These are phyloP conservation scores for Alternaria novae-zelandiae DNA, from an alignment of 2,329 filamentous ascomycete genomes.

Conservation along the genomic window DNA sequence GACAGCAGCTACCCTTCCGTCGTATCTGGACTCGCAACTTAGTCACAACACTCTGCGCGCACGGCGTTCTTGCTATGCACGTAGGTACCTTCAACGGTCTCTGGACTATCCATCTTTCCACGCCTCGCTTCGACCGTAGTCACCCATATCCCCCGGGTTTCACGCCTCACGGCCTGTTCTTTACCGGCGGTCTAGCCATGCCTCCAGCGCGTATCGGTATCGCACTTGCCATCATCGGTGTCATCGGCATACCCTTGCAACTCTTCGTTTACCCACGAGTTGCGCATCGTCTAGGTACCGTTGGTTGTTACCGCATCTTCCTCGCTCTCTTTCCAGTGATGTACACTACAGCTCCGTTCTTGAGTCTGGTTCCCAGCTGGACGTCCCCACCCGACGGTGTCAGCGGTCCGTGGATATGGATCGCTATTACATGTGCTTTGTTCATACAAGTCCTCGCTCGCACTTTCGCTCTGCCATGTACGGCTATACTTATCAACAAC, in stretches of 20 bases:
- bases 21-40: conserved; percentile 57
- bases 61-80: conserved; percentile 56
- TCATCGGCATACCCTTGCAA: conserved; percentile 56
- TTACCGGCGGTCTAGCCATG: conserved; percentile 57
- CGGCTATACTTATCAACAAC: conserved; percentile 59
- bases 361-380: conserved; percentile 51
- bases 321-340: conserved; percentile 54
- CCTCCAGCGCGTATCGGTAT: conserved; percentile 56
- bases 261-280: conserved; percentile 55
- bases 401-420: conserved; percentile 52
- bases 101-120: conserved; percentile 59
- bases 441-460: conserved; percentile 55
- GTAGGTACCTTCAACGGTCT: conserved; percentile 58
- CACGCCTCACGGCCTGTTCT: conserved; percentile 51
- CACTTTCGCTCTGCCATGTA: conserved; percentile 62
- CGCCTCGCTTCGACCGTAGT: conserved; percentile 50
- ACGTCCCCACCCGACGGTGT: conserved; percentile 49
- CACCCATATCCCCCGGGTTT: conserved; percentile 42
- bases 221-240: conserved; percentile 56
- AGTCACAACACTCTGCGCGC: conserved; percentile 51
- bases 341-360: conserved; percentile 53
- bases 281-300: conserved; percentile 51
- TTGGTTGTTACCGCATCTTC: conserved; percentile 50
- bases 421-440: conserved; percentile 50
- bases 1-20: conserved; percentile 52